phyloP scores from a whole-genome alignment of 2,329 filamentous ascomycete species.

The Chaetomium sp. region DNA sequence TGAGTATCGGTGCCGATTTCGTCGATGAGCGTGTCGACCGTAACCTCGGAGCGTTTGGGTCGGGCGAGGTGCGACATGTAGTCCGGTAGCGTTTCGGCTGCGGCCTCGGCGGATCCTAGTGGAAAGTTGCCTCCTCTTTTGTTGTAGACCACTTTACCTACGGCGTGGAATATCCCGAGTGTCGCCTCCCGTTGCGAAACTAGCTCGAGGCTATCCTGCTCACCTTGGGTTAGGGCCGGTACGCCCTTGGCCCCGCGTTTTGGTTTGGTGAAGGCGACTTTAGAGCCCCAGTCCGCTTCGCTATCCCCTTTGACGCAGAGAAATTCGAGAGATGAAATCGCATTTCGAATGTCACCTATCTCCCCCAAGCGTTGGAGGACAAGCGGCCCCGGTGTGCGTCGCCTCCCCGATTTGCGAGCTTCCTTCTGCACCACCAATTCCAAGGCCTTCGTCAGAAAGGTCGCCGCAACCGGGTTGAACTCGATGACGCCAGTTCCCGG shows the following conservation, averaged over 20 bases:
- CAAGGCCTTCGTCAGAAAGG: conserved; percentile 80
- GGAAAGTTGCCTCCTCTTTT: conserved; percentile 71
- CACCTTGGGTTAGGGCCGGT: conserved; percentile 69
- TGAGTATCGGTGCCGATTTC: conserved; percentile 90
- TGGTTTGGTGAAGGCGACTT: conserved; percentile 68
- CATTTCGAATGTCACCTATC: conserved; percentile 88
- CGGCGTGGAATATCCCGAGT: conserved; percentile 91
- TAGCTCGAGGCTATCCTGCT: conserved; percentile 76
- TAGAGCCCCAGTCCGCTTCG: conserved; percentile 74
- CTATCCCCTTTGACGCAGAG: conserved; percentile 80
- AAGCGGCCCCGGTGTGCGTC: conserved; percentile 72
- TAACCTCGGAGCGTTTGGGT: conserved; percentile 65
- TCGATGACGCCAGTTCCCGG: conserved; percentile 79
- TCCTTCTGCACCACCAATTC: conserved; percentile 84
- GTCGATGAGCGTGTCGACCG: conserved; percentile 77
- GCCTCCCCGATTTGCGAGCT: conserved; percentile 73
- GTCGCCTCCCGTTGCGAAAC: conserved; percentile 87
- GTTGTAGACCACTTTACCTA: conserved; percentile 96
- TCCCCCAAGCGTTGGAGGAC: conserved; percentile 81
- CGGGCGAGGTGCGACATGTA: conserved; percentile 60
- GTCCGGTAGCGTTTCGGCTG: conserved; percentile 59
- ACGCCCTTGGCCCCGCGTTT: conserved; percentile 63
- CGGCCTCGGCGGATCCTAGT: conserved; percentile 42
- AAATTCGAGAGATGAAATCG: conserved; percentile 90
- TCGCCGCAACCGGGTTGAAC: conserved; percentile 90